Percentiles rank a stretch among this genome's conserved stretches.
Evolutionary conservation across 495 filamentous ascomycete species (phyloP).

Genomic region (Penicillium tannophilum): DNA sequence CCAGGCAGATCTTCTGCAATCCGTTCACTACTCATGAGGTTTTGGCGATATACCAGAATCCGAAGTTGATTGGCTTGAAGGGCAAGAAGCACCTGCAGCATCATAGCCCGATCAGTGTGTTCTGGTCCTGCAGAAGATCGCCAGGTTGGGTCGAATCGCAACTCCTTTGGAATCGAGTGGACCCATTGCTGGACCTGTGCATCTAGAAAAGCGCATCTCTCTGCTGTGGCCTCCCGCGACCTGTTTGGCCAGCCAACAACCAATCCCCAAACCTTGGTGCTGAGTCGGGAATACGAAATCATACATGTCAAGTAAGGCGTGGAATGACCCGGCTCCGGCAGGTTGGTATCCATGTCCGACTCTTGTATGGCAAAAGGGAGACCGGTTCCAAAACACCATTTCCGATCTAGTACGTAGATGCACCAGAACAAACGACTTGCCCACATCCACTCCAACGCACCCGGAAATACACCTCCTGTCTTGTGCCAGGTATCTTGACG

Average conservation of each 20-base stretch:
- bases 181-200: slow-evolving; percentile 79
- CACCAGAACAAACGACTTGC: slow-evolving; percentile 78
- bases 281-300: slow-evolving; percentile 73
- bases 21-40: slow-evolving; percentile 68
- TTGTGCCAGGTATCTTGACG: slow-evolving; percentile 68
- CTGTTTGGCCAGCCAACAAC: slow-evolving; percentile 51
- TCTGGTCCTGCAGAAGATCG: slow-evolving; percentile 32
- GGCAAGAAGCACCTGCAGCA: slow-evolving; percentile 56
- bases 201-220: slow-evolving; percentile 71
- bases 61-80: slow-evolving; percentile 79
- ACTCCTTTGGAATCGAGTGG: slow-evolving; percentile 52
- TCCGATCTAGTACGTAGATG: slow-evolving; percentile 76
- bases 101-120: slow-evolving; percentile 34
- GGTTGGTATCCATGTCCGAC: slow-evolving; percentile 73
- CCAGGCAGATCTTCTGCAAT: slow-evolving; percentile 67
- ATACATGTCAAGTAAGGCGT: slow-evolving; percentile 43
- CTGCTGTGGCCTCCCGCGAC: slow-evolving; percentile 51
- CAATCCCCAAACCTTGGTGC: slow-evolving; percentile 73
- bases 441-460: slow-evolving; percentile 59
- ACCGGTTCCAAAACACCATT: slow-evolving; percentile 81
- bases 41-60: slow-evolving; percentile 76
- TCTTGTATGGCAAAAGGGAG: slow-evolving; percentile 80
- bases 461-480: slow-evolving; percentile 54
- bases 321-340: slow-evolving; percentile 62
- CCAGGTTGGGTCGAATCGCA: slow-evolving; percentile 55